Conservation (phyloP, 495 filamentous ascomycete species). For the Pseudevernia furfuracea region DNA sequence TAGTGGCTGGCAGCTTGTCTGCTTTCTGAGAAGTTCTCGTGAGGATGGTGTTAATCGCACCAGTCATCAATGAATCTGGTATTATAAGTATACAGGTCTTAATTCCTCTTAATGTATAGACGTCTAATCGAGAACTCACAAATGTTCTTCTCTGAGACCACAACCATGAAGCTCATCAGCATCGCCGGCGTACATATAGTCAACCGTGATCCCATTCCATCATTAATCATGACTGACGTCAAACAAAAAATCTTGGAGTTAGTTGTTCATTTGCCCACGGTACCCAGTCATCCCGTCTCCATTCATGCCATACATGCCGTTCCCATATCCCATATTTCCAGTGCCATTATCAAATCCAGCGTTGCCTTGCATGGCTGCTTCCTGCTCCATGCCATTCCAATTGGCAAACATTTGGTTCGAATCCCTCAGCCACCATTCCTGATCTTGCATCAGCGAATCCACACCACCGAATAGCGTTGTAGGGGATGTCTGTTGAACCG, state of each 20-base stretch:
- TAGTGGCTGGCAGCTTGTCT: too few species aligned
- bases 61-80: too few species aligned
- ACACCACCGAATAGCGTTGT: conserved; percentile 38
- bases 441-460: conserved; percentile 46
- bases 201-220: not conserved
- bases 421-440: conserved; percentile 54
- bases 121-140: too few species aligned
- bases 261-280: not conserved
- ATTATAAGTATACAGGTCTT: too few species aligned
- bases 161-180: not conserved
- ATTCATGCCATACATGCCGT: not conserved
- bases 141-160: not conserved
- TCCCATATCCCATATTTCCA: conserved; percentile 10
- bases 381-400: conserved; percentile 35
- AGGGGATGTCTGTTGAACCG: conserved; percentile 8
- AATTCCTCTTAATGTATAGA: too few species aligned
- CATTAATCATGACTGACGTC: not conserved
- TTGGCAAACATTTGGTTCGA: conserved; percentile 42
- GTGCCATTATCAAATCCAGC: conserved; percentile 12
- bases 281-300: conserved; percentile 3
- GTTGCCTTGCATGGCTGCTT: conserved; percentile 14
- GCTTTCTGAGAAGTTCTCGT: too few species aligned
- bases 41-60: too few species aligned
- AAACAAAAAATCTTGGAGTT: not conserved
- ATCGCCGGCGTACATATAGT: not conserved